Conservation (phyloP, 441 rosid species). For the Manihot esculenta region DNA sequence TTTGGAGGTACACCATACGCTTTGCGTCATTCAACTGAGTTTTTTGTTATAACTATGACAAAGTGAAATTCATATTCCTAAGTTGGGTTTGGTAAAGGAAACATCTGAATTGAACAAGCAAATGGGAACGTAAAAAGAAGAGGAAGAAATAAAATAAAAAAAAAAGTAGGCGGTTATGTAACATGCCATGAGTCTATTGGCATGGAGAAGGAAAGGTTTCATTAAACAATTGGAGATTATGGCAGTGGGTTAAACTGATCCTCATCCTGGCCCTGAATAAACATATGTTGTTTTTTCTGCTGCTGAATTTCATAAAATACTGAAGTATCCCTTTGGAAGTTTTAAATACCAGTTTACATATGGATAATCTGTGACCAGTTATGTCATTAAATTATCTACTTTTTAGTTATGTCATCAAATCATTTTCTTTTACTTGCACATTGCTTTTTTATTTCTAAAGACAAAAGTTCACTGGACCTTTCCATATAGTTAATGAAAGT, state of each 20-base stretch:
- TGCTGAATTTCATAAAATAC: background rate
- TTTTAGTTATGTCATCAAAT: background rate
- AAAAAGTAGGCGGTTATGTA: background rate
- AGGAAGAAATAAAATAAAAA: too few species aligned
- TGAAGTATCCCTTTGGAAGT: background rate
- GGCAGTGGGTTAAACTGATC: background rate
- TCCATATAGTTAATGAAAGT: background rate
- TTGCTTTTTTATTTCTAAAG: background rate
- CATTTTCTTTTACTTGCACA: background rate
- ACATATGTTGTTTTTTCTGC: background rate
- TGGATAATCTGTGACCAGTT: background rate
- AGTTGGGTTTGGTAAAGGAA: background rate
- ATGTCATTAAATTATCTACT: background rate
- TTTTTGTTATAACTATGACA: too few species aligned
- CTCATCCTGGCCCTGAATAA: background rate
- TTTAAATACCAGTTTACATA: background rate
- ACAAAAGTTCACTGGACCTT: background rate
- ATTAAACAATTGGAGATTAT: background rate
- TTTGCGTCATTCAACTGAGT: background rate
- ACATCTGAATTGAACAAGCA: slow-evolving; percentile 1
- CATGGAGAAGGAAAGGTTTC: background rate
- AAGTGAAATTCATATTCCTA: background rate
- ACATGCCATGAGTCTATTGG: background rate
- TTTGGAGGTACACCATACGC: too few species aligned
- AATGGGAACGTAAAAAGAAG: background rate